Conservation (phyloP, 148 eudicot species). For the Fallopia convolvulus region DNA sequence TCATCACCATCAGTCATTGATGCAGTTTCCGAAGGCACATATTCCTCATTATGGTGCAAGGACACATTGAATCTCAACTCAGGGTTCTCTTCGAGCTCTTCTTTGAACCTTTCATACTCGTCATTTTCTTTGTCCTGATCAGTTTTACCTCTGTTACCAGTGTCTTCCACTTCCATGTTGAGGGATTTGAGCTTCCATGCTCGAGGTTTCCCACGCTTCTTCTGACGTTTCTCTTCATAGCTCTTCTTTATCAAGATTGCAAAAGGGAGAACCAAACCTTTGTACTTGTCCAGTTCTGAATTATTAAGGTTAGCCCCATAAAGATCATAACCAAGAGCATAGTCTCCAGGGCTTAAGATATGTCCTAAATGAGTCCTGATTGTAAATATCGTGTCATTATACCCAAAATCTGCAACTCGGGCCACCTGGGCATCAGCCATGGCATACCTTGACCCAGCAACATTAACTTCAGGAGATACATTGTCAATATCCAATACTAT, state of each 20-base stretch:
- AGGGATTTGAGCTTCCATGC: slow-evolving; percentile 75
- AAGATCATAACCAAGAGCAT: slow-evolving; percentile 70
- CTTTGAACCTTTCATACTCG: slow-evolving; percentile 64
- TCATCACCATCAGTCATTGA: slow-evolving; percentile 60
- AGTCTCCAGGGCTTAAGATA: slow-evolving; percentile 49
- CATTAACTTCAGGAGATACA: slow-evolving; percentile 34
- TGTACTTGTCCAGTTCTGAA: slow-evolving; percentile 57
- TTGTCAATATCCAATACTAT: slow-evolving; percentile 39
- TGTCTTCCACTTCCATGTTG: slow-evolving; percentile 42
- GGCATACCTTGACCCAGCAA: slow-evolving; percentile 53
- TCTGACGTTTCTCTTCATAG: slow-evolving; percentile 59
- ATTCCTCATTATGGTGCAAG: slow-evolving; percentile 50
- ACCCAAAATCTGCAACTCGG: slow-evolving; percentile 64
- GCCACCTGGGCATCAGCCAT: slow-evolving; percentile 60
- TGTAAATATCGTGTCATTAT: slow-evolving; percentile 41
- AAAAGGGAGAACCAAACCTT: slow-evolving; percentile 44
- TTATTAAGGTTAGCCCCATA: slow-evolving; percentile 51
- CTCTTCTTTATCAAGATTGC: slow-evolving; percentile 64
- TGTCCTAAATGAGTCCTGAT: slow-evolving; percentile 64
- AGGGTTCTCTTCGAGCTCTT: slow-evolving; percentile 72
- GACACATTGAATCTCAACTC: slow-evolving; percentile 59
- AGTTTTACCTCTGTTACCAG: slow-evolving; percentile 23
- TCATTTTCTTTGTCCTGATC: slow-evolving; percentile 40
- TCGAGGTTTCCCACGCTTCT: slow-evolving; percentile 56
- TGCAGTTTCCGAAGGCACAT: slow-evolving; percentile 45